Base-by-base conservation (phyloP, 208 protist species). In the Strigomonas culicis region DNA sequence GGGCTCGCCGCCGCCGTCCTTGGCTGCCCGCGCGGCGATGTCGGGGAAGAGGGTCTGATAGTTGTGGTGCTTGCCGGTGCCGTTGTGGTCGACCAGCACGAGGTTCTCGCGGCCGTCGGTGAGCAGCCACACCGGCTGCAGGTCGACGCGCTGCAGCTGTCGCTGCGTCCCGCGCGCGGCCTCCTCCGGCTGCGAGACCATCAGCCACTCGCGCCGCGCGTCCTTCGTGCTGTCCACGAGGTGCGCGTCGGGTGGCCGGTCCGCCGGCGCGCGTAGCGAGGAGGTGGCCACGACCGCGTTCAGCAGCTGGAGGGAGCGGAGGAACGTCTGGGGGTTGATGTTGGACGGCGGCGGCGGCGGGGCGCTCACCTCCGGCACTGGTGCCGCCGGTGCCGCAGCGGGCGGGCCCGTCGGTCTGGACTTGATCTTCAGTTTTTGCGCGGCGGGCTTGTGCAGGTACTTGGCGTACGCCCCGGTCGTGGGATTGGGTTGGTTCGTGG, bases 61-160 rank as follows among this genome's bases (percentile, higher is more conserved):
- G 61, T 84, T 84, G 55, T 51, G 27, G 59, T 84, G 82, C 43
- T 74, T 62, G 11, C 63, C 24, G 11, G 77, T 75, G 28, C 82
- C 82, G 56, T 88, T 75, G 19, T 4, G 11, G 59, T 79, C 74
- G 0, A 75, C 57, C 17, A 75, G 43, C 24, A 79, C 2, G 2
- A 75, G 59, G 3, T 41, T 63, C 4, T 46, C 39, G 10, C 7
- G n/a, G 15, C 74, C 74, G 58, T 75, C 74, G 0, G 69, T 79
- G 52, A 68, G 55, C 19, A 75, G 32, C 0, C 25, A 51, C 4
- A 79, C 30, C 1, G 74, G 74, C 4, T 67, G 57, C 30, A 72
- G 46, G 6, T 66, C 43, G 25, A 74, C 63, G 11, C 13, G 27
- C 7, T 47, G 24, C 31, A 74, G 49, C 50, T 49, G 10, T 46